Evolutionary conservation across 768 basidiomycete species (phyloP), one percentile per base, ranked within the genome.

Genomic region (Agrocybe pediades): DNA sequence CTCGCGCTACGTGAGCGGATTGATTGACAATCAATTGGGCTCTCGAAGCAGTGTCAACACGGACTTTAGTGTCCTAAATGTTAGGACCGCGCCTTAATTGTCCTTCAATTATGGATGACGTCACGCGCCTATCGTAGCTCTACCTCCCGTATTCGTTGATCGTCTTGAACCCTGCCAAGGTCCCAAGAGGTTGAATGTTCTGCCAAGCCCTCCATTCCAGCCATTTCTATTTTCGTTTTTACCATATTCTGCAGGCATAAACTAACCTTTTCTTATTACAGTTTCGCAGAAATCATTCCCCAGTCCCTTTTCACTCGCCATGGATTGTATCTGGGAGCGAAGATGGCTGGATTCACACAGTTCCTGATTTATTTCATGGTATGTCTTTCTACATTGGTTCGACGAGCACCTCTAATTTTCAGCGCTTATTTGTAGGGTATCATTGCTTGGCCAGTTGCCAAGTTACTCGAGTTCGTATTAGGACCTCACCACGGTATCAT

Each of bases 261-360:
- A 33, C 51, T 55, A 41, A 53, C 49, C 26, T 46, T 48, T 60
- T 46, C 49, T 33, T 44, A 40, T 36, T 51, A 30, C 61, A 95
- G 92, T 54, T 95, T 95, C 67, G 75, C 92, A 21, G 92, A 95
- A 72, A 92, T 95, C 58, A 95, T 95, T 56, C 93, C 93, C 0
- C 93, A 96, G 64, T 91, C 90, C 1, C 74, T 95, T n/a, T 96
- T 91, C 69, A 91, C 91, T 19, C 88, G 93, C 30, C 88, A 93
- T 74, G 94, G 94, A 19, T 80, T 95, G 4, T 90, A 88, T 61
- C 81, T 96, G 42, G 92, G 93, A 29, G 91, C 92, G 8, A 90
- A 90, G 64, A 90, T 92, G 87, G 92, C 88, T 0, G 76, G 78
- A 0, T 79, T 88, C 39, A 87, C 89, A 1, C 81, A 76, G 30